Evolutionary conservation across 2,329 filamentous ascomycete species (phyloP).

Genomic region (Chrysoporthe cubensis): DNA sequence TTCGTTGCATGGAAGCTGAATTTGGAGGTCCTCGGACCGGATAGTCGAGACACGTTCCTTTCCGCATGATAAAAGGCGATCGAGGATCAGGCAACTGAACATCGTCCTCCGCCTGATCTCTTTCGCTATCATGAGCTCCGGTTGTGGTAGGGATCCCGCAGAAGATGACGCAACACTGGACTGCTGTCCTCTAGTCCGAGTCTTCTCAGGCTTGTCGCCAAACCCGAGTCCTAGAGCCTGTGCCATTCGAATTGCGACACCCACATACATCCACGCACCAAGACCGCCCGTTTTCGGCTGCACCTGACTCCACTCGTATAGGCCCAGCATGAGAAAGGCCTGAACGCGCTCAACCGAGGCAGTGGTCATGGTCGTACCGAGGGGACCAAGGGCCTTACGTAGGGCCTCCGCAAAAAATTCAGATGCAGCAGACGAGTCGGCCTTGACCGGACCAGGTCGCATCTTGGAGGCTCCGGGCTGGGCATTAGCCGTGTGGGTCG

Average conservation of each 20-base stretch:
- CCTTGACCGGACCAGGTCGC: constrained; percentile 40
- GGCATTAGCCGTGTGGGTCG: constrained; percentile 46
- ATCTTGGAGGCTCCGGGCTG: constrained; percentile 41
- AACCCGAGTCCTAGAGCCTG: constrained; percentile 65
- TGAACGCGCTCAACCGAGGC: constrained; percentile 68
- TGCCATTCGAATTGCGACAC: constrained; percentile 66
- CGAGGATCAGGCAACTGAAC: constrained; percentile 75
- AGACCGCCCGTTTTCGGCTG: constrained; percentile 53
- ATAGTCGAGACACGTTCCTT: constrained; percentile 64
- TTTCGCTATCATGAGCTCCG: constrained; percentile 55
- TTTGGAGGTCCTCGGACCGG: constrained; percentile 60
- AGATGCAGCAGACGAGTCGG: constrained; percentile 60
- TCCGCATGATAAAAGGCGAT: constrained; percentile 69
- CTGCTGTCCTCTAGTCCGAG: constrained; percentile 21
- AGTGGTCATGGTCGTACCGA: constrained; percentile 51
- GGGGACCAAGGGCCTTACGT: constrained; percentile 52
- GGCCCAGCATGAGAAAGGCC: constrained; percentile 69
- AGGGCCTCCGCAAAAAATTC: constrained; percentile 68
- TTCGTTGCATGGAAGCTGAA: constrained; percentile 71
- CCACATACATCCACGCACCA: constrained; percentile 69
- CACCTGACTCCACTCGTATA: constrained; percentile 73
- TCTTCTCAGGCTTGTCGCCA: constrained; percentile 48
- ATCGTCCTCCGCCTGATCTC: constrained; percentile 72
- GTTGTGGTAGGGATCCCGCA: constrained; percentile 20
- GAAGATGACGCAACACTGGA: constrained; percentile 6